Evolutionary conservation across 768 basidiomycete genomes (phyloP).

Genomic region (Scleroderma bovista): DNA sequence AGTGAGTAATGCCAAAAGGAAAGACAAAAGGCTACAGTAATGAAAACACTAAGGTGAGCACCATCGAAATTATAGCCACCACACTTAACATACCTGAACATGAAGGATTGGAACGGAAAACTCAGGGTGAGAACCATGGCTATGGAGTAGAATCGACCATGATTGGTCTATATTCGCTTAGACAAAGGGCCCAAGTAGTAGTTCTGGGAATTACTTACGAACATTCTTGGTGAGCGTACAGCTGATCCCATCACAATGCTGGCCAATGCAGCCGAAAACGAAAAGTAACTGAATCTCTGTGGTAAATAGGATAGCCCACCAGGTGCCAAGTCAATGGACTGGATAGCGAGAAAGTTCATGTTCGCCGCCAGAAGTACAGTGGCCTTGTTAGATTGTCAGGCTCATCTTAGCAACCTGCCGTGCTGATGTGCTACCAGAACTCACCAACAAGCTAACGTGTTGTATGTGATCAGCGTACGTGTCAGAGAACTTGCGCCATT

Average conservation of each 20-base stretch:
- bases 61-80: background rate
- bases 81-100: background rate
- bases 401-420: background rate
- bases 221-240: background rate
- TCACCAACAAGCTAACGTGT: background rate
- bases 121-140: background rate
- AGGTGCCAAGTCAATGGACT: conserved; percentile 20
- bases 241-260: background rate
- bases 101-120: background rate
- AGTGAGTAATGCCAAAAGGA: background rate
- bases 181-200: background rate
- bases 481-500: background rate
- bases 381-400: conserved; percentile 32
- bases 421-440: background rate
- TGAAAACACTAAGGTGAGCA: background rate
- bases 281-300: background rate
- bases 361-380: conserved; percentile 48
- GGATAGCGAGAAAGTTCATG: conserved; percentile 48
- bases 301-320: background rate
- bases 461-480: background rate
- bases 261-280: background rate
- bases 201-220: background rate
- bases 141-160: background rate
- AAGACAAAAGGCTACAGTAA: background rate
- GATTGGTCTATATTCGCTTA: background rate